These are phyloP conservation scores for Diaporthe velutina DNA, from an alignment of 2,329 filamentous ascomycete species.

Conservation along the genomic window DNA sequence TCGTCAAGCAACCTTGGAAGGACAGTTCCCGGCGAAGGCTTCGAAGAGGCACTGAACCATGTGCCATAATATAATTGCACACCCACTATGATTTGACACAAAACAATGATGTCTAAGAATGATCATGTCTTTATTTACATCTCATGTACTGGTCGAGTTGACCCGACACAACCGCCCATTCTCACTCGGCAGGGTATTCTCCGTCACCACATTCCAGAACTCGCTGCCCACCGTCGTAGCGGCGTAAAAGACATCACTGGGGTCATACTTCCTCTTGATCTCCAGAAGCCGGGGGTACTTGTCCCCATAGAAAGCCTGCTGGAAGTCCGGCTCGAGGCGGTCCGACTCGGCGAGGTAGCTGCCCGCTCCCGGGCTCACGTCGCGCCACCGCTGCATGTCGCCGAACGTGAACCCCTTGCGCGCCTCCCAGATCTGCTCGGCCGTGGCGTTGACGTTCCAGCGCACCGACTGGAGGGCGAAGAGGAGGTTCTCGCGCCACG, in stretches of 20 bases:
- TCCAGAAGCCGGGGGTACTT: slow-evolving; percentile 46
- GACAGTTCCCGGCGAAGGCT: too few species aligned
- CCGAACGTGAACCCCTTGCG: slow-evolving; percentile 44
- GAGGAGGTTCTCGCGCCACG: slow-evolving; percentile 59
- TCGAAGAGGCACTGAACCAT: too few species aligned
- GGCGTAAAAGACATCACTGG: slow-evolving; percentile 52
- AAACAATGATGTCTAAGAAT: background rate
- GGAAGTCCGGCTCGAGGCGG: slow-evolving; percentile 47
- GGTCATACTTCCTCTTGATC: slow-evolving; percentile 57
- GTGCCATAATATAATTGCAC: background rate
- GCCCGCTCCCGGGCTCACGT: slow-evolving; percentile 46
- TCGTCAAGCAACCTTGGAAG: too few species aligned
- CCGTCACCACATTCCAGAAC: slow-evolving; percentile 45
- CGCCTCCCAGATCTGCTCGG: slow-evolving; percentile 41
- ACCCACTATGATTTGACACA: too few species aligned
- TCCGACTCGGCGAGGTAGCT: slow-evolving; percentile 54
- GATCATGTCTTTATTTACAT: rapidly evolving
- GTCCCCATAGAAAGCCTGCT: slow-evolving; percentile 48
- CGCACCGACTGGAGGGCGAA: slow-evolving; percentile 50
- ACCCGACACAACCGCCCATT: slow-evolving; percentile 28
- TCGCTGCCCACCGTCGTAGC: slow-evolving; percentile 45
- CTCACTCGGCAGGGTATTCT: slow-evolving; percentile 19
- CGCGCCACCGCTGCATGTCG: slow-evolving; percentile 43
- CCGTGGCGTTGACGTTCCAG: slow-evolving; percentile 12
- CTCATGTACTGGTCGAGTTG: background rate